Evolutionary conservation across 805 yeast species (phyloP).

Genomic region (Jamesozyma lodderae): DNA sequence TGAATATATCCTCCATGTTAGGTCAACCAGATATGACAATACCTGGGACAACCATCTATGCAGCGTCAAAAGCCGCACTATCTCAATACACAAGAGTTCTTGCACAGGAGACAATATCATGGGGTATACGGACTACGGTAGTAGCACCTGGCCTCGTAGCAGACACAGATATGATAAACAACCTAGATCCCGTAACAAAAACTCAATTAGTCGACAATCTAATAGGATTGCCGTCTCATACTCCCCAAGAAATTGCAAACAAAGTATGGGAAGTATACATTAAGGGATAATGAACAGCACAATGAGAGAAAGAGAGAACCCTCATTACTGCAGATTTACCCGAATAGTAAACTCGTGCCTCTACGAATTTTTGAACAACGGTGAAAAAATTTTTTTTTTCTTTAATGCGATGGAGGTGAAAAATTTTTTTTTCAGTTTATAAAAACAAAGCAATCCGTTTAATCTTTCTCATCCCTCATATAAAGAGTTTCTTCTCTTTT

Average conservation of each 20-base stretch:
- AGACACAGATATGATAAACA: slow-evolving; percentile 24
- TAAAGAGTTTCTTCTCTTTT: too few species aligned
- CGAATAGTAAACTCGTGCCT: too few species aligned
- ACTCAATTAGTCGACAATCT: slow-evolving; percentile 6
- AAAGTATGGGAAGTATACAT: slow-evolving; percentile 9
- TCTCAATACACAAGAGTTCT: slow-evolving; percentile 20
- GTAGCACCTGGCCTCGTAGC: slow-evolving; percentile 20
- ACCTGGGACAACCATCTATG: slow-evolving; percentile 26
- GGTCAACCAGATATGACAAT: slow-evolving; percentile 12
- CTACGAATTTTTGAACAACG: too few species aligned
- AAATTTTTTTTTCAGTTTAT: too few species aligned
- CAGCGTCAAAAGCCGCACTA: slow-evolving; percentile 28
- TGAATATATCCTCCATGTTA: slow-evolving; percentile 26
- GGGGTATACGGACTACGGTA: slow-evolving; percentile 13
- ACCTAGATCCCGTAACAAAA: slow-evolving; percentile 5
- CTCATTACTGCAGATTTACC: too few species aligned
- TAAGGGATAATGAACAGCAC: background rate
- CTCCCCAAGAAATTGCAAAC: slow-evolving; percentile 12
- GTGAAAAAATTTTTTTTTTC: too few species aligned
- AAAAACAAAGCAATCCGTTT: too few species aligned
- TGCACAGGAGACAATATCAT: slow-evolving; percentile 14
- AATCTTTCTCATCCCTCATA: too few species aligned
- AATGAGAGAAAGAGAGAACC: background rate
- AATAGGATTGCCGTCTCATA: slow-evolving; percentile 3
- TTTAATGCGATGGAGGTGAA: too few species aligned